These are phyloP conservation scores for Viola pubescens DNA, from an alignment of 441 rosid species.

Conservation along the genomic window DNA sequence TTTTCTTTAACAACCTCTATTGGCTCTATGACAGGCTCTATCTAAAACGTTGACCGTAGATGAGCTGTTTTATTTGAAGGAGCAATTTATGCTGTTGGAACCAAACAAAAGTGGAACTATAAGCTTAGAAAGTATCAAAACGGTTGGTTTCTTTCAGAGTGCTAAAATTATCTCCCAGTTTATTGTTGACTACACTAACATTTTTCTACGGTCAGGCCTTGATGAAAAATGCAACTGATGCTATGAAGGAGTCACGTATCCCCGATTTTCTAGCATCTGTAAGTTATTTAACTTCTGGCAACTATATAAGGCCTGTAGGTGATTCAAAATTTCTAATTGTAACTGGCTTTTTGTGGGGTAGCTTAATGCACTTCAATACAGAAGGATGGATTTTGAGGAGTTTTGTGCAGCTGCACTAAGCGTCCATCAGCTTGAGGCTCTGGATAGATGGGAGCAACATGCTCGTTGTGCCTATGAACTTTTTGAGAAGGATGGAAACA, in stretches of 20 bases:
- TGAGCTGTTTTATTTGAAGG: conserved; percentile 67
- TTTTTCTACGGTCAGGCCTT: conserved; percentile 42
- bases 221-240: conserved; percentile 78
- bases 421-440: conserved; percentile 81
- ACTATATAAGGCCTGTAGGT: neutral
- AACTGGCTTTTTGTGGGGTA: conserved; percentile 16
- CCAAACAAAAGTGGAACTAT: conserved; percentile 75
- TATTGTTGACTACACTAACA: conserved; percentile 10
- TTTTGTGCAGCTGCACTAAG: conserved; percentile 80
- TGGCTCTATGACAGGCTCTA: conserved; percentile 50
- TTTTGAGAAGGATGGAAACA: conserved; percentile 88
- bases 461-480: conserved; percentile 95
- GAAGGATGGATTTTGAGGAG: conserved; percentile 84
- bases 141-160: conserved; percentile 27
- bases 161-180: neutral
- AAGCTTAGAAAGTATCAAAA: conserved; percentile 64
- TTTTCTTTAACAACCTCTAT: conserved; percentile 5
- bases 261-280: conserved; percentile 78
- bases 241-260: conserved; percentile 80
- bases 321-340: conserved; percentile 8
- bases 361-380: conserved; percentile 85
- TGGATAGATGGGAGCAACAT: conserved; percentile 86
- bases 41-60: conserved; percentile 77
- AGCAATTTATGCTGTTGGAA: conserved; percentile 74
- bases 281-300: conserved; percentile 22